Evolutionary conservation across 768 basidiomycete genomes (phyloP).

Genomic region (Hypsizygus marmoreus): DNA sequence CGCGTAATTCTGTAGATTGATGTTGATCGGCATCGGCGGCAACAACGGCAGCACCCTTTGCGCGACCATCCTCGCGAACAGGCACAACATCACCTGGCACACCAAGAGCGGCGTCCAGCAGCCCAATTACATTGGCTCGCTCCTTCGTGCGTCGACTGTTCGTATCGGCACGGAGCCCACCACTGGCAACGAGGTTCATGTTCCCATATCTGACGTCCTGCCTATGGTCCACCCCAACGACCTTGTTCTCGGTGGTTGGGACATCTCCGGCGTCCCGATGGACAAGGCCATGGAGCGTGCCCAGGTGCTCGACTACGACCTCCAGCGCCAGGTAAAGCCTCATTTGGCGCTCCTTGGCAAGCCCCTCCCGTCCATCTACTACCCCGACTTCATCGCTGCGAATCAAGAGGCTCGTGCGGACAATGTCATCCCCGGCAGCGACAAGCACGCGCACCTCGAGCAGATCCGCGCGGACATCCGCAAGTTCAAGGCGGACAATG

Average conservation of each 20-base stretch:
- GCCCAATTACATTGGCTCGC: slow-evolving; percentile 97
- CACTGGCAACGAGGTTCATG: slow-evolving; percentile 87
- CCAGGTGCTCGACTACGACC: slow-evolving; percentile 92
- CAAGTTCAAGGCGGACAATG: slow-evolving; percentile 82
- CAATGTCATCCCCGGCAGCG: slow-evolving; percentile 80
- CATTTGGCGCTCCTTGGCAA: slow-evolving; percentile 78
- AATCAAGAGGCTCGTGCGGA: slow-evolving; percentile 97
- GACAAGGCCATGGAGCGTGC: slow-evolving; percentile 94
- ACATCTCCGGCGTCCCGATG: slow-evolving; percentile 84
- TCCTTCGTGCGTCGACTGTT: slow-evolving; percentile 94
- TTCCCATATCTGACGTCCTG: slow-evolving; percentile 89
- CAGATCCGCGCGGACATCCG: slow-evolving; percentile 93
- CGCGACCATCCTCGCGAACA: slow-evolving; percentile 95
- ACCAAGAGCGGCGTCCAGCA: slow-evolving; percentile 91
- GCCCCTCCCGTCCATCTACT: slow-evolving; percentile 94
- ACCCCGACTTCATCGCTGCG: slow-evolving; percentile 96
- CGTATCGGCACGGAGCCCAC: slow-evolving; percentile 81
- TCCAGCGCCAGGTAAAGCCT: slow-evolving; percentile 92
- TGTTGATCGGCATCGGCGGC: slow-evolving; percentile 97
- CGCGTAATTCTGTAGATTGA: slow-evolving; percentile 56
- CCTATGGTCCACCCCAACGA: slow-evolving; percentile 99
- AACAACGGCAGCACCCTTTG: slow-evolving; percentile 96
- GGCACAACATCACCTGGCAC: slow-evolving; percentile 91
- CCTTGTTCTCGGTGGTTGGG: slow-evolving; percentile 97
- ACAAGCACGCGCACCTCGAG: slow-evolving; percentile 92